A percentile compares a stretch with the other conserved stretches of the same genome.
Evolutionary conservation across 2,329 filamentous ascomycete species (phyloP).

Genomic region (Ophiostoma perfectum): DNA sequence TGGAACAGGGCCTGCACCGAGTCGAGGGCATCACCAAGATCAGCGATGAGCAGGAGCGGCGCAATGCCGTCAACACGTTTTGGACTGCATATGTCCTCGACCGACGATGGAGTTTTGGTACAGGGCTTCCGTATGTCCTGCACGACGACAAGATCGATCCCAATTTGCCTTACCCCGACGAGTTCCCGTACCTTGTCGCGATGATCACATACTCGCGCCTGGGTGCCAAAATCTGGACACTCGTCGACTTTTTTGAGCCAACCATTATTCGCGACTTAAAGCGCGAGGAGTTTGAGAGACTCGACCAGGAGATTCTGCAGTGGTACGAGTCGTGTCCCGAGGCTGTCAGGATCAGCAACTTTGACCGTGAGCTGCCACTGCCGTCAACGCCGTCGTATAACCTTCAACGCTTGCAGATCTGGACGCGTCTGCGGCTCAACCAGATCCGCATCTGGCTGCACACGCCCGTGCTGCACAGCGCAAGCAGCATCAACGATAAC

Average conservation of each 20-base stretch:
- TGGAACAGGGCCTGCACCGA: slow-evolving; percentile 47
- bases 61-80: slow-evolving; percentile 39
- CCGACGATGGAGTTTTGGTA: slow-evolving; percentile 48
- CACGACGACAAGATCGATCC: slow-evolving; percentile 47
- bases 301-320: slow-evolving; percentile 77
- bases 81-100: slow-evolving; percentile 50
- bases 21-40: slow-evolving; percentile 45
- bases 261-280: slow-evolving; percentile 58
- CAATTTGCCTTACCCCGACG: slow-evolving; percentile 53
- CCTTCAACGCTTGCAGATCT: slow-evolving; percentile 68
- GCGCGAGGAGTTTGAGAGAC: slow-evolving; percentile 67
- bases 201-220: slow-evolving; percentile 84
- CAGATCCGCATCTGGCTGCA: slow-evolving; percentile 60
- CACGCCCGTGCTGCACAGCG: slow-evolving; percentile 78
- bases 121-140: slow-evolving; percentile 45
- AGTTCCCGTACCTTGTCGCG: slow-evolving; percentile 66
- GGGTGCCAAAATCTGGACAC: slow-evolving; percentile 79
- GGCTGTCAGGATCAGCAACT: slow-evolving; percentile 55
- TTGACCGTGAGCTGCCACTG: slow-evolving; percentile 46
- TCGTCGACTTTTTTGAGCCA: slow-evolving; percentile 64
- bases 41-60: slow-evolving; percentile 31
- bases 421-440: slow-evolving; percentile 81
- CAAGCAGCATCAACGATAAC: slow-evolving; percentile 75
- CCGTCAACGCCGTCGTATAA: slow-evolving; percentile 56
- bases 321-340: slow-evolving; percentile 77